Conservation (phyloP, 2,329 filamentous ascomycete species). For the Samsoniella hepiali region DNA sequence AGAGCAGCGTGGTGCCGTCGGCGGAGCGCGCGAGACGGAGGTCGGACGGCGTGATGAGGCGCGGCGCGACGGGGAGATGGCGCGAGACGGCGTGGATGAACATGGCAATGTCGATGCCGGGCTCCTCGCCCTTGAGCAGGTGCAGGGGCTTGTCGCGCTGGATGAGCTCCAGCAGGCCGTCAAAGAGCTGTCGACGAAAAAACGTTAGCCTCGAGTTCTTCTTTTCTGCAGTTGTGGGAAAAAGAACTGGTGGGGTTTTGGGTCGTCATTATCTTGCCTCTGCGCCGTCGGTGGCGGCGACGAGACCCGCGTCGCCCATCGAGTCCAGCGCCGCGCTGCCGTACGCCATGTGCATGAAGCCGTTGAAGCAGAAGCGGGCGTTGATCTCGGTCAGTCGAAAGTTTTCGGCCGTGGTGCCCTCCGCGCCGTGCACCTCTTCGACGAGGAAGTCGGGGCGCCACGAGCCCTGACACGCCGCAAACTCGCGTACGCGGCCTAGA, state of each 20-base stretch:
- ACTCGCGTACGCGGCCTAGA: constrained; percentile 25
- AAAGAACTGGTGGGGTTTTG: neutral
- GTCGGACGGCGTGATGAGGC: constrained; percentile 33
- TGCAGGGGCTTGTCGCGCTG: constrained; percentile 30
- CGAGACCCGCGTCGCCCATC: constrained; percentile 21
- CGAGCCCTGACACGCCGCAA: constrained; percentile 28
- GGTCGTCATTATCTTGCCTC: constrained; percentile 23
- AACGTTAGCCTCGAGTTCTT: neutral
- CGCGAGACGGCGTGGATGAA: constrained; percentile 31
- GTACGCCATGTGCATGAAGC: constrained; percentile 30
- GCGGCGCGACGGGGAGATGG: constrained; percentile 30
- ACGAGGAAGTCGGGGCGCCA: constrained; percentile 42
- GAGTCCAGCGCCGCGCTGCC: constrained; percentile 30
- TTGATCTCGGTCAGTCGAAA: constrained; percentile 41
- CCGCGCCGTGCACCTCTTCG: constrained; percentile 24
- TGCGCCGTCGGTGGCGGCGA: constrained; percentile 26
- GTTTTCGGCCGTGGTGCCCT: constrained; percentile 23
- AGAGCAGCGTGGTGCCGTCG: constrained; percentile 28
- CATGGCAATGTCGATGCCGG: constrained; percentile 39
- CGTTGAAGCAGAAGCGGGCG: constrained; percentile 40
- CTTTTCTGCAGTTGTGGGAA: neutral
- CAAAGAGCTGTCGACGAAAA: constrained; percentile 28
- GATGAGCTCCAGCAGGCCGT: constrained; percentile 32
- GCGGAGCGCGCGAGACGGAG: constrained; percentile 32
- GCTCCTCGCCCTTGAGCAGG: constrained; percentile 37